phyloP scores from a whole-genome alignment of 1,284 basidiomycete species.

The Leccinum fuscescens region DNA sequence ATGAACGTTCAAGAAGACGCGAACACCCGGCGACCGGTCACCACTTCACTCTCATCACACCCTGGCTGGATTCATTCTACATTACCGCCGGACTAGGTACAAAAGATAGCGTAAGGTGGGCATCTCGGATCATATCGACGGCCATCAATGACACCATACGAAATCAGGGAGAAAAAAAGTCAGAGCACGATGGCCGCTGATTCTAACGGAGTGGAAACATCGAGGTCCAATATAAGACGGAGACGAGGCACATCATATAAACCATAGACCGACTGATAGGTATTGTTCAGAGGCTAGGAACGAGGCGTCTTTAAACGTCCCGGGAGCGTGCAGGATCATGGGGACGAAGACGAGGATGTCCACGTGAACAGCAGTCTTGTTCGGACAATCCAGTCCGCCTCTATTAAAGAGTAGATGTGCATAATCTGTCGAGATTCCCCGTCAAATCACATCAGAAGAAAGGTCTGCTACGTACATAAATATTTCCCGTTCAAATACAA shows the following conservation, averaged over 20 bases:
- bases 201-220: not conserved
- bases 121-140: not conserved
- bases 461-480: conserved; percentile 25
- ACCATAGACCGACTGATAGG: not conserved
- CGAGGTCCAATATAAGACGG: not conserved
- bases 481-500: conserved; percentile 26
- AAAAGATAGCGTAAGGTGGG: conserved; percentile 4
- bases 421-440: not conserved
- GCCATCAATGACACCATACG: not conserved
- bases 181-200: not conserved
- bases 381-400: not conserved
- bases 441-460: conserved; percentile 1
- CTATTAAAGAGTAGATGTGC: not conserved
- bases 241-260: not conserved
- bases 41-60: conserved; percentile 1
- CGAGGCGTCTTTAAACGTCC: not conserved
- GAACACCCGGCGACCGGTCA: not conserved
- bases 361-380: not conserved
- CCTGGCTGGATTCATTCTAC: not conserved
- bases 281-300: not conserved
- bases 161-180: not conserved
- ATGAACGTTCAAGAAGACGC: not conserved
- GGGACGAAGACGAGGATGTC: not conserved
- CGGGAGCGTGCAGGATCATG: not conserved
- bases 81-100: conserved; percentile 19